Conservation (phyloP, 1,284 basidiomycete species). For the Uromyces viciae-fabae region DNA sequence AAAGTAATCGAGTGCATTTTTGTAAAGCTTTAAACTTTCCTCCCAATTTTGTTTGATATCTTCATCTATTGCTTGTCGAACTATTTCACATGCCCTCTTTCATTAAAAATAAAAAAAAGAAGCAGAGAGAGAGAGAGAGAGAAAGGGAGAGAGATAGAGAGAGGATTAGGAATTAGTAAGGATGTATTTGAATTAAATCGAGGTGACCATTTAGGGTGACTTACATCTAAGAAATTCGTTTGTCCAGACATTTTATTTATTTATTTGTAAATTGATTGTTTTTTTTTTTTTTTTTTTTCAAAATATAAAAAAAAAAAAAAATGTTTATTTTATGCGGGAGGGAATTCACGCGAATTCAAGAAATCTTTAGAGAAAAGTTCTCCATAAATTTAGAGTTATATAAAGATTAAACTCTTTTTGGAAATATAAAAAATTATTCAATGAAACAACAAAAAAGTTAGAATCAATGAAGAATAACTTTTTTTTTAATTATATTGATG, state of each 20-base stretch:
- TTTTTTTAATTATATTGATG: no score
- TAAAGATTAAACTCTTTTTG: no score
- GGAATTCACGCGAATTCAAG: no score
- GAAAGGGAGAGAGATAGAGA: background rate
- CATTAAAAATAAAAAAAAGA: background rate
- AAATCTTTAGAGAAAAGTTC: no score
- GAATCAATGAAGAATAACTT: no score
- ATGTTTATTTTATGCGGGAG: no score
- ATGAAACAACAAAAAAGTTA: no score
- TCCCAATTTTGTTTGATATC: constrained; percentile 87
- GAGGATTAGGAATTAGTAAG: background rate
- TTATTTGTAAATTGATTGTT: background rate
- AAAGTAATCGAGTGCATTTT: constrained; percentile 95
- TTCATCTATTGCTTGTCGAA: constrained; percentile 86
- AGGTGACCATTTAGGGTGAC: constrained; percentile 46
- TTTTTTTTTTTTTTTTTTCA: background rate
- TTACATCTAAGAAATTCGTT: constrained; percentile 60
- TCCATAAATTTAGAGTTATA: no score
- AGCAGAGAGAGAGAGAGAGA: background rate
- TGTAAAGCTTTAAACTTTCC: constrained; percentile 59
- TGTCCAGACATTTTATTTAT: constrained; percentile 51
- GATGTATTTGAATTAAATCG: background rate
- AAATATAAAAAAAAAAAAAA: no score
- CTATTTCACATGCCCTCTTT: constrained; percentile 89
- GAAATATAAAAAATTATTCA: no score